Evolutionary conservation across 768 basidiomycete species (phyloP).

Genomic region (Tricholoma flavovirens): DNA sequence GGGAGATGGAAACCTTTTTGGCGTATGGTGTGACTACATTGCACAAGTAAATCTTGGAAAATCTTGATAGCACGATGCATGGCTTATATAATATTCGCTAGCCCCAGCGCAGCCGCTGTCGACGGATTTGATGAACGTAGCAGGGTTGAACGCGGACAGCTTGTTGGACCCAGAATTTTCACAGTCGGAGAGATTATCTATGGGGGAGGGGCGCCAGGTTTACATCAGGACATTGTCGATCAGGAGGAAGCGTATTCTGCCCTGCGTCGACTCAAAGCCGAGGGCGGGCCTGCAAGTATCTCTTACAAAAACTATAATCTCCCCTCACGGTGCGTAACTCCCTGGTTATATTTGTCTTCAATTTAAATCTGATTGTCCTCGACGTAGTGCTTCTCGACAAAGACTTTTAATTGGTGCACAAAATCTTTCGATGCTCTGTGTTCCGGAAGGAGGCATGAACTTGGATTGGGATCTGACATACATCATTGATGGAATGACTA

Average conservation of each 20-base stretch:
- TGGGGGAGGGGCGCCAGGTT: conserved; percentile 37
- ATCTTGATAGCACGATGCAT: background rate
- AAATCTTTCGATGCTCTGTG: conserved; percentile 62
- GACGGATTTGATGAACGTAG: conserved; percentile 60
- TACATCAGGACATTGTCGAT: conserved; percentile 61
- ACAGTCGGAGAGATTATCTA: conserved; percentile 64
- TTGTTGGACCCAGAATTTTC: conserved; percentile 69
- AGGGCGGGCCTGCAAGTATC: conserved; percentile 63
- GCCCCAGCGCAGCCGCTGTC: conserved; percentile 61
- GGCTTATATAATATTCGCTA: conserved; percentile 18
- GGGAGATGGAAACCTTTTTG: conserved; percentile 72
- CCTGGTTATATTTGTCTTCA: background rate
- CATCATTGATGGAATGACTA: conserved; percentile 70
- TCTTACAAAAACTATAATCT: conserved; percentile 79
- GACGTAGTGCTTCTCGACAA: conserved; percentile 58
- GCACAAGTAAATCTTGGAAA: conserved; percentile 56
- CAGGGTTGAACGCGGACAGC: conserved; percentile 61
- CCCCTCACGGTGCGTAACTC: conserved; percentile 47
- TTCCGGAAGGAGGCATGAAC: conserved; percentile 78
- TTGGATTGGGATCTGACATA: conserved; percentile 77
- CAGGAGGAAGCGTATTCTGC: conserved; percentile 60
- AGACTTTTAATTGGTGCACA: conserved; percentile 55
- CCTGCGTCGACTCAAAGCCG: conserved; percentile 61
- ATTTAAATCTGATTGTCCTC: background rate
- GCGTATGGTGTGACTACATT: conserved; percentile 73